These are phyloP conservation scores for Leccinum aurantiacum DNA, from an alignment of 768 basidiomycete species.

Conservation along the genomic window DNA sequence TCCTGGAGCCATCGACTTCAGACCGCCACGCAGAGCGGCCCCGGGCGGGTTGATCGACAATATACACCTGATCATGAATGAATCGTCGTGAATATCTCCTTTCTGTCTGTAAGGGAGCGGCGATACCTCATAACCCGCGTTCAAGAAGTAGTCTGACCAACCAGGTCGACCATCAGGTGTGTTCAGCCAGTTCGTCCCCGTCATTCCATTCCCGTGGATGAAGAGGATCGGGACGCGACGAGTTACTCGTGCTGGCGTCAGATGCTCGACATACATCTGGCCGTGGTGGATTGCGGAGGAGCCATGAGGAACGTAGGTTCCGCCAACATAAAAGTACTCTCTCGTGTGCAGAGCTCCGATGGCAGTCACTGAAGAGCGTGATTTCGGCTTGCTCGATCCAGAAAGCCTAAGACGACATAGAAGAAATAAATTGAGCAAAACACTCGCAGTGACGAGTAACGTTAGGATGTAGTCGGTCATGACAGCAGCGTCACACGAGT, in stretches of 20 bases:
- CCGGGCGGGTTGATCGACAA: conserved; percentile 47
- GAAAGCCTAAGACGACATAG: conserved; percentile 7
- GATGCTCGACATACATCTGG: conserved; percentile 54
- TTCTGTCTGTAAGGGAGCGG: neutral
- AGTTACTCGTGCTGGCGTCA: conserved; percentile 40
- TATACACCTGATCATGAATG: conserved; percentile 34
- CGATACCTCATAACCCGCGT: conserved; percentile 49
- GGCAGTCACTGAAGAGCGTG: neutral
- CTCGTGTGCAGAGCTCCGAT: conserved; percentile 43
- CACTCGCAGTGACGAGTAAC: conserved; percentile 12
- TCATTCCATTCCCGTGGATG: conserved; percentile 54
- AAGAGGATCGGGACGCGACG: conserved; percentile 44
- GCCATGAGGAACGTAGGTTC: conserved; percentile 36
- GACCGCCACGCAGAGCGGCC: conserved; percentile 47
- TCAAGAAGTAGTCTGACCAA: conserved; percentile 58
- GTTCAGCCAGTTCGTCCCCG: conserved; percentile 51
- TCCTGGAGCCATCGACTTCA: conserved; percentile 38
- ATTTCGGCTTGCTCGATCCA: neutral
- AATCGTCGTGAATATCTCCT: neutral
- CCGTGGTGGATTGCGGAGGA: conserved; percentile 41
- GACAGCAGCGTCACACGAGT: neutral
- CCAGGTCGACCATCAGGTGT: conserved; percentile 54
- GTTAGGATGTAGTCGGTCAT: neutral
- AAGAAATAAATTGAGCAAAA: conserved; percentile 21
- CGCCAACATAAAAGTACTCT: conserved; percentile 50